Evolutionary conservation across 2,329 filamentous ascomycete genomes (phyloP).

Genomic region (Colletotrichum australisinense): DNA sequence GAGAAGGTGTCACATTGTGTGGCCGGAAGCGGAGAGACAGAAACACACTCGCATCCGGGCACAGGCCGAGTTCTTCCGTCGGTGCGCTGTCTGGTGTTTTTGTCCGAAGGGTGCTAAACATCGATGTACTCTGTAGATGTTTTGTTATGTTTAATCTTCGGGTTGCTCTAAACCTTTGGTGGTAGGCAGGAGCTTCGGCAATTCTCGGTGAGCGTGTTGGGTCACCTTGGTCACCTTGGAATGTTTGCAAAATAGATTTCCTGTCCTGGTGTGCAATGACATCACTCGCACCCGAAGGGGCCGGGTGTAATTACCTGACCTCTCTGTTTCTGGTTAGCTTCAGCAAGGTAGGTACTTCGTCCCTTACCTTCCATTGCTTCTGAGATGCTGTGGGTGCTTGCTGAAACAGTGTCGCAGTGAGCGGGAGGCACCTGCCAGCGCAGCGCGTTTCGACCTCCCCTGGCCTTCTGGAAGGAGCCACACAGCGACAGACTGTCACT

Average conservation of each 20-base stretch:
- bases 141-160: not conserved
- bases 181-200: not conserved
- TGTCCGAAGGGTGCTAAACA: not conserved
- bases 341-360: too few relatives aligned
- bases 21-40: slow-evolving; percentile 9
- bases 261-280: slow-evolving; percentile 14
- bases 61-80: slow-evolving; percentile 1
- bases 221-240: slow-evolving; percentile 28
- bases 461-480: slow-evolving; percentile 6
- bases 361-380: not conserved
- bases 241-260: not conserved
- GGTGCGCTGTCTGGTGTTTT: not conserved
- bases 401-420: not conserved
- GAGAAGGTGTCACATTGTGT: not conserved
- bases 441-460: not conserved
- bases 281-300: slow-evolving; percentile 11
- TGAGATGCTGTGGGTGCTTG: not conserved
- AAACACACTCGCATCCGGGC: not conserved
- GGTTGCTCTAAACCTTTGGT: not conserved
- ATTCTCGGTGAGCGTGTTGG: slow-evolving; percentile 4
- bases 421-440: not conserved
- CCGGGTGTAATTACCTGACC: slow-evolving; percentile 15
- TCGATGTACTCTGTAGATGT: not conserved
- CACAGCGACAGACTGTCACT: not conserved
- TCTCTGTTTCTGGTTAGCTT: not conserved